These are phyloP conservation scores for Kazachstania taianensis DNA, from an alignment of 805 yeast species.

Conservation along the genomic window DNA sequence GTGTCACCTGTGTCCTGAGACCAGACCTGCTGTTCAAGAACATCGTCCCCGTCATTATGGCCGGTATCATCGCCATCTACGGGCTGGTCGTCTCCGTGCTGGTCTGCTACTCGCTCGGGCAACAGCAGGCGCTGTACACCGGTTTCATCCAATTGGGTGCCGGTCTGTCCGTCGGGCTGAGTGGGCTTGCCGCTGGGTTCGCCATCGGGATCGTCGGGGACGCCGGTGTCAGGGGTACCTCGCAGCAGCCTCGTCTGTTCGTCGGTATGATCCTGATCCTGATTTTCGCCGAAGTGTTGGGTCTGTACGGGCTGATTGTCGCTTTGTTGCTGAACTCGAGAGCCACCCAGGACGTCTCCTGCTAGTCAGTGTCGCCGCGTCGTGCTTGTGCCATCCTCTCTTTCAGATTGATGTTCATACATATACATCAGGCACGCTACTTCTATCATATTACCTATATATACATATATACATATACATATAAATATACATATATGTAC, in stretches of 20 bases:
- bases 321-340: conserved; percentile 96
- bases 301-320: conserved; percentile 96
- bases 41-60: conserved; percentile 97
- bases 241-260: conserved; percentile 96
- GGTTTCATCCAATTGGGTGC: conserved; percentile 98
- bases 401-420: too few relatives aligned
- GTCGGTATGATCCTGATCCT: conserved; percentile 97
- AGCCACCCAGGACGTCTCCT: conserved; percentile 84
- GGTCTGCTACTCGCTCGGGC: conserved; percentile 81
- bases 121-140: conserved; percentile 86
- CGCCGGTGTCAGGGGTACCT: conserved; percentile 97
- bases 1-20: conserved; percentile 95
- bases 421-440: too few relatives aligned
- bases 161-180: conserved; percentile 92
- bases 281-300: conserved; percentile 98
- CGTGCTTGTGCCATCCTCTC: too few relatives aligned
- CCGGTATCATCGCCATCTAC: conserved; percentile 98
- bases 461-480: not conserved
- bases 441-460: too few relatives aligned
- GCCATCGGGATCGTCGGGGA: conserved; percentile 99
- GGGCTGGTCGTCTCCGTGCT: conserved; percentile 94
- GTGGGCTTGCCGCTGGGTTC: conserved; percentile 97
- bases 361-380: too few relatives aligned
- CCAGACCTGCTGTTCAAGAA: conserved; percentile 91
- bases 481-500: not conserved